phyloP scores from a whole-genome alignment of 1,139 yeast species.

The Nakaseomyces uthaithaninus region DNA sequence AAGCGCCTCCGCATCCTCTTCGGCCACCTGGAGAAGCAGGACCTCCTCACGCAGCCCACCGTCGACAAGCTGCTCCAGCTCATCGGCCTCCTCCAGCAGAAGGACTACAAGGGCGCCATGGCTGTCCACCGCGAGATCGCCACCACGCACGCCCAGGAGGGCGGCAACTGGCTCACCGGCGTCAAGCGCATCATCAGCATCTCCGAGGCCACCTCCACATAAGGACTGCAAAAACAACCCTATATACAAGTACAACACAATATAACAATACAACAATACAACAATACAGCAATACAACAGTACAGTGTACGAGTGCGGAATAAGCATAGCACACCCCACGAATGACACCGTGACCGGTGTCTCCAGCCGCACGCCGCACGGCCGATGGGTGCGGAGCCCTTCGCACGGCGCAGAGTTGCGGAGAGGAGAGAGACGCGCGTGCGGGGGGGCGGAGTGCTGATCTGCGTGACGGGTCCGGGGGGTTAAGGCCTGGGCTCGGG shows the following conservation, averaged over 20 bases:
- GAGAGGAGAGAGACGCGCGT: no score
- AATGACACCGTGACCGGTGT: no score
- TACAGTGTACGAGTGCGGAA: no score
- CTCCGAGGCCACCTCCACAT: conserved; percentile 36
- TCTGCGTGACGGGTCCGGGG: no score
- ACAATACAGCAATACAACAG: no score
- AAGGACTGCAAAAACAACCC: not conserved
- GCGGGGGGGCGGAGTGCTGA: no score
- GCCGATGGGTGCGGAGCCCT: no score
- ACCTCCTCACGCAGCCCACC: conserved; percentile 51
- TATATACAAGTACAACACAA: not conserved
- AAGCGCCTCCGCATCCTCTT: conserved; percentile 70
- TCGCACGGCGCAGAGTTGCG: no score
- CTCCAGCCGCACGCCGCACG: no score
- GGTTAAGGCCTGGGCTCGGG: no score
- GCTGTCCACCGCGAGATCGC: conserved; percentile 52
- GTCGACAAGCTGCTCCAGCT: conserved; percentile 47
- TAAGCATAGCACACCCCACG: no score
- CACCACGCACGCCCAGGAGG: conserved; percentile 60
- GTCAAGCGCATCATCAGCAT: conserved; percentile 80
- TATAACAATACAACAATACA: no score
- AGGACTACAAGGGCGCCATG: conserved; percentile 55
- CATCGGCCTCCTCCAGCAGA: conserved; percentile 42
- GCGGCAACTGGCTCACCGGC: conserved; percentile 92
- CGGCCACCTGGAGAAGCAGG: conserved; percentile 73